A percentile compares a stretch with the other conserved stretches of the same genome.
Conservation (phyloP, 2,329 filamentous ascomycete species). For the Coniella lustricola region DNA sequence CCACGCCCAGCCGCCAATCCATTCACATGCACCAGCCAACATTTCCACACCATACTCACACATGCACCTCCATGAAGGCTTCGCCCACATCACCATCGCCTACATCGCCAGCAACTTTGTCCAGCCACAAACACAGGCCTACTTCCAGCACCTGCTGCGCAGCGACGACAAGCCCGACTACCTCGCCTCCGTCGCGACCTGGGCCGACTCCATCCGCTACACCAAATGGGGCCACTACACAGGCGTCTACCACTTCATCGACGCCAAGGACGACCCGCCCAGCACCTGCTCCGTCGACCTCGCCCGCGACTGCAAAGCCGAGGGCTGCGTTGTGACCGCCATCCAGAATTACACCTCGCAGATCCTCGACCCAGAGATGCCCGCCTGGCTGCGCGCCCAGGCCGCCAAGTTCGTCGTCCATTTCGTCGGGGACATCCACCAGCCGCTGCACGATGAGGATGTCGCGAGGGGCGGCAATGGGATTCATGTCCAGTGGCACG, state of each 20-base stretch:
- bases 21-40: too few relatives aligned
- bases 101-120: slow-evolving; percentile 58
- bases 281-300: slow-evolving; percentile 49
- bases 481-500: slow-evolving; percentile 57
- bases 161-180: slow-evolving; percentile 50
- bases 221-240: slow-evolving; percentile 56
- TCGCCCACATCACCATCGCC: slow-evolving; percentile 60
- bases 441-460: slow-evolving; percentile 60
- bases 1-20: too few relatives aligned
- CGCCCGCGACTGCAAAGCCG: slow-evolving; percentile 53
- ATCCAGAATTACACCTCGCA: slow-evolving; percentile 55
- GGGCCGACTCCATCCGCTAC: slow-evolving; percentile 62
- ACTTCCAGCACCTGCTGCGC: slow-evolving; percentile 51
- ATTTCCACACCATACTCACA: too few relatives aligned
- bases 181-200: slow-evolving; percentile 56
- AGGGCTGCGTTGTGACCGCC: slow-evolving; percentile 56
- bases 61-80: too few relatives aligned
- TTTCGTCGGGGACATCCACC: slow-evolving; percentile 64
- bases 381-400: slow-evolving; percentile 41
- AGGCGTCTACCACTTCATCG: slow-evolving; percentile 61
- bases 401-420: slow-evolving; percentile 62
- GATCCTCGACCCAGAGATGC: slow-evolving; percentile 39
- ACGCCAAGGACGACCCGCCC: slow-evolving; percentile 58
- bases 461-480: slow-evolving; percentile 60
- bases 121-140: slow-evolving; percentile 44